phyloP scores from a whole-genome alignment of 2,329 filamentous ascomycete genomes.

The Blumeria hordei region DNA sequence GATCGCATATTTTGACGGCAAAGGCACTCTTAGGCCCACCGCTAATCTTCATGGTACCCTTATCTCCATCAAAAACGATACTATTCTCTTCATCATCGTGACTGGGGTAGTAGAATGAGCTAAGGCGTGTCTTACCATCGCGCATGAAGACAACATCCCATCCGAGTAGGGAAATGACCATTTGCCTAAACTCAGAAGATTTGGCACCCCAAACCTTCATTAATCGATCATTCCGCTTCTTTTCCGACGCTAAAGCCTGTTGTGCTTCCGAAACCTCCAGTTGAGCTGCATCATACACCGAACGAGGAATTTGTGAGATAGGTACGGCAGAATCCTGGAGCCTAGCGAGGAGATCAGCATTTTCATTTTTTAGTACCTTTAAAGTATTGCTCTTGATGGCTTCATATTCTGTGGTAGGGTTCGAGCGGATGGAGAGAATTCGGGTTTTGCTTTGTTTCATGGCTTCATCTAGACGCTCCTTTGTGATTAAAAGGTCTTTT shows the following conservation, averaged over 20 bases:
- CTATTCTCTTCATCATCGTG: constrained; percentile 38
- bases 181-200: constrained; percentile 82
- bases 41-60: constrained; percentile 92
- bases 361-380: constrained; percentile 55
- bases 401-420: constrained; percentile 71
- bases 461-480: constrained; percentile 45
- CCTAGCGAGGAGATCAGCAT: constrained; percentile 55
- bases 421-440: constrained; percentile 67
- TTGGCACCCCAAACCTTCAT: constrained; percentile 87
- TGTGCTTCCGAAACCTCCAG: constrained; percentile 51
- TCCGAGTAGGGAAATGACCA: constrained; percentile 72
- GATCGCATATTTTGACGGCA: constrained; percentile 57
- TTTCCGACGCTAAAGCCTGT: constrained; percentile 42
- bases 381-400: constrained; percentile 66
- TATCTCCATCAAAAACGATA: constrained; percentile 74
- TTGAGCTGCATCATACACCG: constrained; percentile 50
- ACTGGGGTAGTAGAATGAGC: constrained; percentile 58
- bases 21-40: constrained; percentile 75
- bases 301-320: constrained; percentile 37
- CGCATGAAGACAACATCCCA: constrained; percentile 93
- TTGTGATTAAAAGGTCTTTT: constrained; percentile 47
- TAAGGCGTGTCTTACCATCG: constrained; percentile 89
- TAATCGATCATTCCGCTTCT: constrained; percentile 65
- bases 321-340: constrained; percentile 23
- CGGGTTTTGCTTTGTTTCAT: constrained; percentile 51